A percentile compares a stretch with the other conserved stretches of the same genome.
These are phyloP conservation scores for Candida alai DNA, from an alignment of 805 yeast genomes.

Conservation along the genomic window DNA sequence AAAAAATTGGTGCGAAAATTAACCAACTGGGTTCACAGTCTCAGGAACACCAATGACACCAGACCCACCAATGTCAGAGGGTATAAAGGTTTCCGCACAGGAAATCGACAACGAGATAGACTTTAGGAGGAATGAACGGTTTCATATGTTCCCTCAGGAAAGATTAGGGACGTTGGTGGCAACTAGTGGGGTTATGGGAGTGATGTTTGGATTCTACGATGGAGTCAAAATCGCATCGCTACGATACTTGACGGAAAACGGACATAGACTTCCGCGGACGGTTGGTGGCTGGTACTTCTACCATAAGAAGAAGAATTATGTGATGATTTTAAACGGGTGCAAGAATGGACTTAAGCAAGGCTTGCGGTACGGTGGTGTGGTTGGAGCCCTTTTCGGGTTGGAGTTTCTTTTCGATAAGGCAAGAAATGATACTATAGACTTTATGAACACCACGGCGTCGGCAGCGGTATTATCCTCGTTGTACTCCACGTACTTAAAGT, in stretches of 20 bases:
- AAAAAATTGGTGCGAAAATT: slow-evolving; percentile 3
- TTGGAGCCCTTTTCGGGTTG: slow-evolving; percentile 49
- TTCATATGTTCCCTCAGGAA: slow-evolving; percentile 46
- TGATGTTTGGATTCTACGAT: slow-evolving; percentile 51
- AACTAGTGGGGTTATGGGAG: slow-evolving; percentile 39
- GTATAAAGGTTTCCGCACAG: neutral
- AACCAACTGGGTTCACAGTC: neutral
- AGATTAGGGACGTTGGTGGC: slow-evolving; percentile 41
- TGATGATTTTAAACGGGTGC: slow-evolving; percentile 56
- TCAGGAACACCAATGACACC: neutral
- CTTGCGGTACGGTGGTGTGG: slow-evolving; percentile 34
- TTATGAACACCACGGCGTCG: slow-evolving; percentile 58
- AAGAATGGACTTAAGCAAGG: slow-evolving; percentile 43
- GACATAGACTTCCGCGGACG: slow-evolving; percentile 73
- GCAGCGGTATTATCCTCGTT: slow-evolving; percentile 48
- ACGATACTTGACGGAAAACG: slow-evolving; percentile 70
- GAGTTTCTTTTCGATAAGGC: slow-evolving; percentile 59
- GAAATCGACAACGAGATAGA: slow-evolving; percentile 2
- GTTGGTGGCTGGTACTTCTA: slow-evolving; percentile 88
- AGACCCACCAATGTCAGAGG: slow-evolving; percentile 4
- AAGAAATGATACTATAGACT: slow-evolving; percentile 51
- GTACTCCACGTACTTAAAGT: slow-evolving; percentile 44
- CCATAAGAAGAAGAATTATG: slow-evolving; percentile 79
- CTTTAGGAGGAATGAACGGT: slow-evolving; percentile 33
- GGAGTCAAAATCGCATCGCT: slow-evolving; percentile 57